Evolutionary conservation across 2,329 filamentous ascomycete genomes (phyloP), one percentile per base, ranked within the genome.

Genomic region (Ophiocordyceps polyrhachis-furcata): DNA sequence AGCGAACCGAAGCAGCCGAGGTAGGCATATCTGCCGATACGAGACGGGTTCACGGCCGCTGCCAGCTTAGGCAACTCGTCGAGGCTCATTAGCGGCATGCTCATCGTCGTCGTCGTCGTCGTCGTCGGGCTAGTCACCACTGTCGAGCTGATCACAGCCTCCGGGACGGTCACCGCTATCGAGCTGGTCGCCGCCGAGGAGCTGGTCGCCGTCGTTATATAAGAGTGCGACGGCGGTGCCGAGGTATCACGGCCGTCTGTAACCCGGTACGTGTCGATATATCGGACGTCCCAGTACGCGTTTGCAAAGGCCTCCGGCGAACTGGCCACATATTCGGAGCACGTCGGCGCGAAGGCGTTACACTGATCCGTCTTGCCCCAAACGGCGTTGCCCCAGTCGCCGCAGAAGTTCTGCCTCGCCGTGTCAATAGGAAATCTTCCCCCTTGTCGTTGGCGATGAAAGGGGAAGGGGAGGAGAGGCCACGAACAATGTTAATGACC

Each of bases 351-450:
- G n/a, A 61, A 56, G 11, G 52, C 46, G 45, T 53, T 53, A 49
- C 67, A 71, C 14, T 61, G 55, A 15, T 65, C 61, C 13, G 56
- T 51, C 5, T 51, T 51, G 17, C 56, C 58, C 69, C 69, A 72
- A 15, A 61, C 55, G 5, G 57, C 58, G 40, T 59, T 77, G 1
- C 81, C 82, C 69, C 81, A 88, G 53, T 80, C 75, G 23, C 84
- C 84, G 55, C 85, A 91, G 57, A 91, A 85, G 44, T 83, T 68
- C 67, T 70, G n/a, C 8, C 12, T 12, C 20, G 19, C 15, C 40
- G 5, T 9, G 40, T 41, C 21, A 41, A 14, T 28, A 8, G n/a
- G n/a, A n/a, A 17, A 9, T n/a, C 14, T 8, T 41, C 23, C 13
- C 15, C 13, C 19, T 17, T 15, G 2, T 13, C 9, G 17, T 25